Conservation (phyloP, 2,329 filamentous ascomycete genomes). For the Pseudomassariella vexata region DNA sequence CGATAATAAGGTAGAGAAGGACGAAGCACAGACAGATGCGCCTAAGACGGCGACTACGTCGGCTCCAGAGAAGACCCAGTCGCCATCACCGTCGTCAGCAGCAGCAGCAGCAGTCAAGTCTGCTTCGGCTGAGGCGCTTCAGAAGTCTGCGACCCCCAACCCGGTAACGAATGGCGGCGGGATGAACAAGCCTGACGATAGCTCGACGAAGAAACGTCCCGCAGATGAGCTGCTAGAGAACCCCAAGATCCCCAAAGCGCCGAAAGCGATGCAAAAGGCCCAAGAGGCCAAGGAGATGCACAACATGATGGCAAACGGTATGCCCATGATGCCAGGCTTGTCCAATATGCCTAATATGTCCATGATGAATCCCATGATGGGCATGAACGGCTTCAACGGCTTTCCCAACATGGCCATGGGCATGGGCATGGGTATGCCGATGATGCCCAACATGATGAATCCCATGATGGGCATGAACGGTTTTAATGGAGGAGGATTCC, state of each 20-base stretch:
- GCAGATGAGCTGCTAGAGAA: conserved; percentile 68
- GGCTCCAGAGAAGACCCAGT: conserved; percentile 21
- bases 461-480: conserved; percentile 33
- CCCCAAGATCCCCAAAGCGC: conserved; percentile 58
- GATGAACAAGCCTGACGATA: conserved; percentile 13
- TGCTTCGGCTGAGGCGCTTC: conserved; percentile 14
- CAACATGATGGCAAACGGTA: conserved; percentile 38
- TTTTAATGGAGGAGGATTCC: conserved; percentile 25
- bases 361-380: conserved; percentile 34
- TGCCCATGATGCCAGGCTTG: conserved; percentile 22
- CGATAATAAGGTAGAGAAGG: conserved; percentile 23
- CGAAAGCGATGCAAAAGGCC: conserved; percentile 57
- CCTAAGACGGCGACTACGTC: conserved; percentile 21
- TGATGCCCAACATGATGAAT: conserved; percentile 24
- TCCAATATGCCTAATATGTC: conserved; percentile 22
- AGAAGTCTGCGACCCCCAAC: conserved; percentile 17
- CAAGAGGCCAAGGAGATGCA: conserved; percentile 42
- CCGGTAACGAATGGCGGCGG: conserved; percentile 16
- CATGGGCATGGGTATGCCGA: conserved; percentile 24
- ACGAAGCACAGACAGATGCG: conserved; percentile 20
- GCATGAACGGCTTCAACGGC: conserved; percentile 30
- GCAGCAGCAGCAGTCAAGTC: conserved; percentile 27
- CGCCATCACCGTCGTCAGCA: conserved; percentile 16
- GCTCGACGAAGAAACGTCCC: conserved; percentile 68
- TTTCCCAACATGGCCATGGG: conserved; percentile 25